Base-by-base conservation (phyloP, 148 eudicot species). In the Persicaria tinctoria region DNA sequence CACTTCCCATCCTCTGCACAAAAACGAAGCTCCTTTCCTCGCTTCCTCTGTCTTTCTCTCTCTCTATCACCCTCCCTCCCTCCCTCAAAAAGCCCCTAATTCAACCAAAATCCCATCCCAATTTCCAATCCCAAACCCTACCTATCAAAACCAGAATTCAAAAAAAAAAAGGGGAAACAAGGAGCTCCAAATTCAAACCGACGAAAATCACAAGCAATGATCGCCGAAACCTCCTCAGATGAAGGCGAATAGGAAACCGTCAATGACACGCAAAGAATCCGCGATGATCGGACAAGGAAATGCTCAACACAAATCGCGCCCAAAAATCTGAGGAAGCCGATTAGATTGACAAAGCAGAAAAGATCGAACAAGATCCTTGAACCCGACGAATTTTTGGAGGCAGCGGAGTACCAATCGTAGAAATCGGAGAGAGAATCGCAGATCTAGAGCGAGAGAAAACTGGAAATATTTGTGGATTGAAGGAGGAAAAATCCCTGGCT, bases 361-460 rank as follows among this genome's bases (percentile, higher is more conserved):
- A 32, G 41, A 44, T 13, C 70, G 70, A 66, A 66, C 14, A 66
- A 66, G 48, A 32, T 66, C 70, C 48, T 17, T 66, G 47, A 66
- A 47, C 3, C 18, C 14, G 70, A 1, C 9, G 48, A 66, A 41
- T 66, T 38, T 38, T 44, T 14, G n/a, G 46, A 44, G 44, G 47
- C 70, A 66, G 2, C 44, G 12, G 12, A 63, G n/a, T 63, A 63
- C 12, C 9, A 66, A 66, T 38, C 14, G 70, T 13, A 41, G 70
- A 66, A 66, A 66, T 20, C 16, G 70, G 70, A 66, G 48, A 38
- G 69, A 38, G 70, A 44, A 3, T 38, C 48, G 48, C 70, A 66
- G 70, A 66, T 66, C 70, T 41, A 66, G 70, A 66, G 70, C 41
- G 70, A 59, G 64, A 66, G 48, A 66, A 66, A 66, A 66, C 17